Evolutionary conservation across 1,284 basidiomycete genomes (phyloP), one percentile per base, ranked within the genome.

Genomic region (Gastroboletus turbinatus): DNA sequence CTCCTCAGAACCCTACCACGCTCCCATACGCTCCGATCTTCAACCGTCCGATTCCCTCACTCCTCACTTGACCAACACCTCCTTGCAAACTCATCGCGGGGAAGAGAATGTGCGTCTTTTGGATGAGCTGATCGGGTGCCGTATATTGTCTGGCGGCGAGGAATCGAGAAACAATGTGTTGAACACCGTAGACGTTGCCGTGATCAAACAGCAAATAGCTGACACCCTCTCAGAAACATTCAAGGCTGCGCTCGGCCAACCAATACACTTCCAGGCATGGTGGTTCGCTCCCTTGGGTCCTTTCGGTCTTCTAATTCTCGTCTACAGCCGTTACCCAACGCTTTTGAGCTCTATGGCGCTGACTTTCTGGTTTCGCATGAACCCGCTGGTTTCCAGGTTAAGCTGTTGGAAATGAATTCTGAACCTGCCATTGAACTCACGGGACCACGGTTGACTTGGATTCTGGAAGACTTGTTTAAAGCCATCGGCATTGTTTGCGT

Each of bases 391-490:
- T 82, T 91, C 55, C 80, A 83, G 60, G 87, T 94, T 3, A 88
- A 89, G 57, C 75, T 98, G 4, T 79, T 98, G 29, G 96, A 98
- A 71, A 81, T 97, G 67, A 98, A 98, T 70, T 88, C 96, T 21
- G 96, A 97, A 63, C 96, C 96, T 3, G 96, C 98, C 53, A 98
- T 98, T 62, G 92, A 96, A 65, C 83, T 98, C 60, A 96, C 93
- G 0, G 97, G 96, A 1, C 80, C 85, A n/a, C 81, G 91, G 39
- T 76, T 98, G 43, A 82, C 83, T 5, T 88, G 87, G 82, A 84
- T 95, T 44, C 75, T 95, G 44, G 83, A 90, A 60, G 87, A 90
- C 58, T 78, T 98, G 52, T 97, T 97, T 74, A 76, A 78, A 45
- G 80, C 83, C 0, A 90, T 92, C 16, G 84, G 83, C 1, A 75